Evolutionary conservation across 345 rosid genomes (phyloP).

Genomic region (Erodium maritimum): DNA sequence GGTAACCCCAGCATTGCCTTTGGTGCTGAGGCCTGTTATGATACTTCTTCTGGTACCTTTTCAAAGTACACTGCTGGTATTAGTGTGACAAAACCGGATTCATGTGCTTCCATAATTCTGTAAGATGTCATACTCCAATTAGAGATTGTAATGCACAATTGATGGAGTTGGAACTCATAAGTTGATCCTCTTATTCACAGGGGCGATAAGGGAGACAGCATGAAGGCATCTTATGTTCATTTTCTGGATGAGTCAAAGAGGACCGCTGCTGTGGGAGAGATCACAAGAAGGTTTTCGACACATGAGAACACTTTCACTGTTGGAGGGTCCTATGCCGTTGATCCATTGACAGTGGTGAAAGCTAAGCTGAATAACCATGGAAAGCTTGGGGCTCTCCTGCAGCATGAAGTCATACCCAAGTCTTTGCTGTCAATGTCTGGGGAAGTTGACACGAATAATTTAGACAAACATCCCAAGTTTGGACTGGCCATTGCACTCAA

Average conservation of each 20-base stretch:
- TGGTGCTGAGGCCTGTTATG: conserved; percentile 45
- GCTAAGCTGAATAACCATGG: conserved; percentile 61
- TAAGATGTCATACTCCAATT: no score
- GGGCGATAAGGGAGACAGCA: conserved; percentile 55
- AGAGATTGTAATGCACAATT: no score
- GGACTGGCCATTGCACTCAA: conserved; percentile 45
- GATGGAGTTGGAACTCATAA: background rate
- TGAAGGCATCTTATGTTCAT: conserved; percentile 39
- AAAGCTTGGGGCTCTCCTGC: conserved; percentile 40
- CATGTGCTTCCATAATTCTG: conserved; percentile 36
- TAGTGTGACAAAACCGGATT: conserved; percentile 37
- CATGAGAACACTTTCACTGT: conserved; percentile 55
- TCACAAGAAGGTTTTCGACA: conserved; percentile 37
- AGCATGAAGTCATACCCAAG: conserved; percentile 35
- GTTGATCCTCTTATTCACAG: conserved; percentile 15
- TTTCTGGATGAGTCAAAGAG: conserved; percentile 27
- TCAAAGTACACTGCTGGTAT: conserved; percentile 47
- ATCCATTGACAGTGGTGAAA: conserved; percentile 39
- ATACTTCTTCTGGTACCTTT: conserved; percentile 28
- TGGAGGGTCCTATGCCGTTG: conserved; percentile 43
- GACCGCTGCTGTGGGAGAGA: conserved; percentile 42
- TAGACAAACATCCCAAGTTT: conserved; percentile 40
- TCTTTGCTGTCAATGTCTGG: conserved; percentile 46
- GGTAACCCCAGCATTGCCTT: conserved; percentile 60
- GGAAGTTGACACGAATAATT: conserved; percentile 40